Percentiles rank a stretch among this genome's conserved stretches.
Conservation (phyloP, 2,329 filamentous ascomycete genomes). For the Diaporthe nobilis region DNA sequence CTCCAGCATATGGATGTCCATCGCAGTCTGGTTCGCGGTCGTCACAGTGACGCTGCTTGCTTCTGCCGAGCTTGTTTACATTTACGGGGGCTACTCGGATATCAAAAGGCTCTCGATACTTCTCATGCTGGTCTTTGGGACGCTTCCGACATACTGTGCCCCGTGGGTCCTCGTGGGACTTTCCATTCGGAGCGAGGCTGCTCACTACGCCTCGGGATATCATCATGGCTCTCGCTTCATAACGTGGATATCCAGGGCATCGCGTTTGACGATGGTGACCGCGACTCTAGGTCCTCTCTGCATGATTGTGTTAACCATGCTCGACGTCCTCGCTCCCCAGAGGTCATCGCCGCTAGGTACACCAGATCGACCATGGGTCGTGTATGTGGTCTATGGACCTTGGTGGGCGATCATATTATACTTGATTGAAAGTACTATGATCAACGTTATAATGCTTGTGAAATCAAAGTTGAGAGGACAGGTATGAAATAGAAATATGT, state of each 20-base stretch:
- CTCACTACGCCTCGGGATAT: background rate
- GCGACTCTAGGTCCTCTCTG: background rate
- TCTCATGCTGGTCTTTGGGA: background rate
- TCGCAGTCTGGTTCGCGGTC: background rate
- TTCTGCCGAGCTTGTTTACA: background rate
- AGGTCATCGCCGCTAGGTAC: too few species aligned
- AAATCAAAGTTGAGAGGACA: background rate
- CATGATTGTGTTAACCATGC: background rate
- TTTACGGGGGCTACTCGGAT: background rate
- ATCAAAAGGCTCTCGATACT: background rate
- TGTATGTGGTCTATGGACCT: background rate
- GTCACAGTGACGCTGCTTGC: background rate
- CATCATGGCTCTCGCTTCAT: background rate
- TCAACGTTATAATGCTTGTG: background rate
- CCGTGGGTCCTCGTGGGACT: slow-evolving; percentile 1
- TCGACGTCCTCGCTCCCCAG: background rate
- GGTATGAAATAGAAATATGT: background rate
- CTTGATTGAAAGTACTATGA: background rate
- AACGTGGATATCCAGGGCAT: background rate
- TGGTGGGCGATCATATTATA: background rate
- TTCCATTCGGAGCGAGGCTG: background rate
- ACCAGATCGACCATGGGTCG: background rate
- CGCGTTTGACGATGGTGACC: background rate
- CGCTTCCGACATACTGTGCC: background rate
- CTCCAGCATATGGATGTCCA: background rate